Conservation (phyloP, 2,329 filamentous ascomycete species). For the Arthrinium phaeospermum region DNA sequence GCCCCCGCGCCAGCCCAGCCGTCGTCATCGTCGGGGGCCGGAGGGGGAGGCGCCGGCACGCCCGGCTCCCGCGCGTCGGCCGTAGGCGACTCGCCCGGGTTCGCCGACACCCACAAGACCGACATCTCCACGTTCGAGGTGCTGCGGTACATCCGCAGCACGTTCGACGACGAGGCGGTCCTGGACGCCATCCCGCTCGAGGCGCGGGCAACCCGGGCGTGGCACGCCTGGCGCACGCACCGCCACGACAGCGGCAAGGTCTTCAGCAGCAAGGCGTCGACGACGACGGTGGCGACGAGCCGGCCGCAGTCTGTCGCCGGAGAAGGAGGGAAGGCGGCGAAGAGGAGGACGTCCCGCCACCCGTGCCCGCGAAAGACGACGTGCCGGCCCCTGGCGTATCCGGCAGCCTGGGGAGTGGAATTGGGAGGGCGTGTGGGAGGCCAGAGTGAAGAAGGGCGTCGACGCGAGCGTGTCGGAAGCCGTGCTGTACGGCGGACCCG, state of each 20-base stretch:
- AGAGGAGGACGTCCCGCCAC: conserved; percentile 20
- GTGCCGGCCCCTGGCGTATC: conserved; percentile 28
- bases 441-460: conserved; percentile 81
- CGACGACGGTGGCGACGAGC: background rate
- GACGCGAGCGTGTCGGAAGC: conserved; percentile 78
- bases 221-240: conserved; percentile 89
- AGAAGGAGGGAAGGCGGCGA: conserved; percentile 20
- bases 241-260: conserved; percentile 57
- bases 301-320: conserved; percentile 20
- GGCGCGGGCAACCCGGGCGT: conserved; percentile 86
- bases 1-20: conserved; percentile 37
- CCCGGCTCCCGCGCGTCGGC: conserved; percentile 35
- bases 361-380: conserved; percentile 22
- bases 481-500: conserved; percentile 73
- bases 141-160: conserved; percentile 79
- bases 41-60: conserved; percentile 32
- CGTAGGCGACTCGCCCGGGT: conserved; percentile 40
- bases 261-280: conserved; percentile 11
- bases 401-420: conserved; percentile 86
- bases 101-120: conserved; percentile 48
- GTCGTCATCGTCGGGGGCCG: conserved; percentile 18
- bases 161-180: conserved; percentile 79
- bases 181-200: conserved; percentile 81
- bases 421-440: conserved; percentile 97
- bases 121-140: conserved; percentile 68